Percentiles rank a stretch among this genome's conserved stretches.
phyloP scores from a whole-genome alignment of 1,284 basidiomycete genomes.

The Rhodotorula glutinis region DNA sequence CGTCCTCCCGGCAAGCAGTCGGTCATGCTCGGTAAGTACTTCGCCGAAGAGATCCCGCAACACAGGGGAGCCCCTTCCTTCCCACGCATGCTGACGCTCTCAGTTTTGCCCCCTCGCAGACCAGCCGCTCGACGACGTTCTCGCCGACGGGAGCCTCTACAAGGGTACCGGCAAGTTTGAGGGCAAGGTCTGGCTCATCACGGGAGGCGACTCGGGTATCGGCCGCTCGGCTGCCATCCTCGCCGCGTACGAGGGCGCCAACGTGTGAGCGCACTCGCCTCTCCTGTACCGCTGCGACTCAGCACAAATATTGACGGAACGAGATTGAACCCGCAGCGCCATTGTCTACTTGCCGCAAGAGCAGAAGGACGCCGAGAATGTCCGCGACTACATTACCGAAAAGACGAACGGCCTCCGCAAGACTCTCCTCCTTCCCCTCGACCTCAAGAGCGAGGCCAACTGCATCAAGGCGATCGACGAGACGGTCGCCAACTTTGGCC shows the following conservation, averaged over 20 bases:
- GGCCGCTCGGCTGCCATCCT: slow-evolving; percentile 49
- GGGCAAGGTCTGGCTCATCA: slow-evolving; percentile 48
- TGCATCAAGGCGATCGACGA: slow-evolving; percentile 52
- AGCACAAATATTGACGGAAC: background rate
- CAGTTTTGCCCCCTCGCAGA: background rate
- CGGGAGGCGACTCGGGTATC: slow-evolving; percentile 58
- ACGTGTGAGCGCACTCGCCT: slow-evolving; percentile 47
- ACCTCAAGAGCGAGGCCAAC: slow-evolving; percentile 54
- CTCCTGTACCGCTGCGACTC: too few relatives aligned
- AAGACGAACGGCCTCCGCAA: slow-evolving; percentile 43
- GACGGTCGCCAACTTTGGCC: slow-evolving; percentile 52
- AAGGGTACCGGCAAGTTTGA: slow-evolving; percentile 27
- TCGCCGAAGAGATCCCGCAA: too few relatives aligned
- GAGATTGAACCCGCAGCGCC: slow-evolving; percentile 40
- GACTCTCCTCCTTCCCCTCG: slow-evolving; percentile 51
- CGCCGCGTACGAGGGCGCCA: slow-evolving; percentile 60
- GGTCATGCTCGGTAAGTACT: slow-evolving; percentile 15
- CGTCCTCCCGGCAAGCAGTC: slow-evolving; percentile 26
- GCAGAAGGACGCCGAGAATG: slow-evolving; percentile 51
- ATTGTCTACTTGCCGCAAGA: slow-evolving; percentile 57
- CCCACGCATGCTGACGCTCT: background rate
- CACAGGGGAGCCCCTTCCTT: background rate
- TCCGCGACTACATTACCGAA: slow-evolving; percentile 12
- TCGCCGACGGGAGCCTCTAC: slow-evolving; percentile 53
- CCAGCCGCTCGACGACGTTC: slow-evolving; percentile 52